Base-by-base conservation (phyloP, 1,284 basidiomycete genomes). In the Paramarasmius palmivorus region DNA sequence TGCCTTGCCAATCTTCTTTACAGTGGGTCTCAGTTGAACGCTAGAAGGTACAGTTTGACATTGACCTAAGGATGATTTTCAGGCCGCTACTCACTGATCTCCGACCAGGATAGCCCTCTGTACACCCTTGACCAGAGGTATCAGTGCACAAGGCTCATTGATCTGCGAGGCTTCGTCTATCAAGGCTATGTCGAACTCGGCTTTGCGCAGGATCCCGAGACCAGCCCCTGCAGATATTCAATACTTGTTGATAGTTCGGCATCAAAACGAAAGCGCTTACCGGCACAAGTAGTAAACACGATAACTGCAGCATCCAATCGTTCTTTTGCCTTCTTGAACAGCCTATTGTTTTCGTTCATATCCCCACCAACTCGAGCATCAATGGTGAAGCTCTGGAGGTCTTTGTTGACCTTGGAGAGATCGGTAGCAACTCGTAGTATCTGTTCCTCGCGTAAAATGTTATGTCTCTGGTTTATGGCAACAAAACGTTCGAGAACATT, bases 91-190 rank as follows among this genome's bases (percentile, higher is more conserved):
- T 69, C 58, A 87, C 85, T 86, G 84, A 60, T 87, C 84, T 4
- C 85, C 85, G 5, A 87, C 84, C 15, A 87, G 67, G 4, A 86
- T 76, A 0, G 79, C 84, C 29, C 74, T 69, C 45, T 69, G 64
- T 39, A 80, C 78, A 1, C 83, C 84, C 62, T 86, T 86, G 9
- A 85, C 82, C 2, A 87, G 68, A 1, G 85, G 84, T 40, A 87
- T 84, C 23, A 86, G 67, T 0, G 83, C 77, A 45, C 76, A 76
- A 2, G 83, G 79, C 58, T 88, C 84, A 0, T 83, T 85, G 14
- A 86, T 77, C 60, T 86, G 84, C 0, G 83, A 86, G 0, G 84
- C 84, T 58, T 87, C 84, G 60, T 87, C 84, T 39, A 87, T 83
- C 35, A 86, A 68, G 0, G 78, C 82, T n/a, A 80, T 78, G 36